Percentiles rank a stretch among this genome's conserved stretches.
These are phyloP conservation scores for Viridothelium virens DNA, from an alignment of 495 filamentous ascomycete species.

Conservation along the genomic window DNA sequence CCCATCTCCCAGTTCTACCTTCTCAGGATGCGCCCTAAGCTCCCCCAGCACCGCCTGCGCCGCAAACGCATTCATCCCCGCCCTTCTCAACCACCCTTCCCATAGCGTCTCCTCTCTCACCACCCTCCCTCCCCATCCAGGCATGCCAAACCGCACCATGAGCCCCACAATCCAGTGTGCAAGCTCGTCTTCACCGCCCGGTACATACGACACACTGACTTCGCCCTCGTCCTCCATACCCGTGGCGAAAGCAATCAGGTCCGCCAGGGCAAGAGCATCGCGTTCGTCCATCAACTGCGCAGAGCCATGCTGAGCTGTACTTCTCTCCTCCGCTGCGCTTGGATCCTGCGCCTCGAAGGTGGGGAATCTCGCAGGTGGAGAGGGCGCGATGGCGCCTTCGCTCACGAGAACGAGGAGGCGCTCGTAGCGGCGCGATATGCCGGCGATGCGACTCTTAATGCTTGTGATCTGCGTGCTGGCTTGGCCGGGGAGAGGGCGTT, in stretches of 20 bases:
- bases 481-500: constrained; percentile 60
- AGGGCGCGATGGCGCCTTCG: constrained; percentile 32
- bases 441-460: constrained; percentile 50
- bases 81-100: constrained; percentile 66
- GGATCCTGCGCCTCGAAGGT: neutral
- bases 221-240: constrained; percentile 38
- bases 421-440: constrained; percentile 57
- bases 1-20: neutral
- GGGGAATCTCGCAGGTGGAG: constrained; percentile 12
- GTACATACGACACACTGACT: constrained; percentile 42
- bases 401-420: constrained; percentile 62
- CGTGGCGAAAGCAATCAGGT: constrained; percentile 47
- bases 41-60: constrained; percentile 59
- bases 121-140: constrained; percentile 20
- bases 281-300: constrained; percentile 27
- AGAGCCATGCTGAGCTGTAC: constrained; percentile 17
- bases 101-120: constrained; percentile 44
- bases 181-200: constrained; percentile 50
- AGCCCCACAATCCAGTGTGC: constrained; percentile 50
- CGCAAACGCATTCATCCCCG: constrained; percentile 73
- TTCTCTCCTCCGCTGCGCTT: neutral
- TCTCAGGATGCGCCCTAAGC: constrained; percentile 30
- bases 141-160: constrained; percentile 37
- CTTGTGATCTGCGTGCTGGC: constrained; percentile 30
- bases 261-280: constrained; percentile 47